Conservation (phyloP, 306 rosid species). For the Aeschynomene evenia region DNA sequence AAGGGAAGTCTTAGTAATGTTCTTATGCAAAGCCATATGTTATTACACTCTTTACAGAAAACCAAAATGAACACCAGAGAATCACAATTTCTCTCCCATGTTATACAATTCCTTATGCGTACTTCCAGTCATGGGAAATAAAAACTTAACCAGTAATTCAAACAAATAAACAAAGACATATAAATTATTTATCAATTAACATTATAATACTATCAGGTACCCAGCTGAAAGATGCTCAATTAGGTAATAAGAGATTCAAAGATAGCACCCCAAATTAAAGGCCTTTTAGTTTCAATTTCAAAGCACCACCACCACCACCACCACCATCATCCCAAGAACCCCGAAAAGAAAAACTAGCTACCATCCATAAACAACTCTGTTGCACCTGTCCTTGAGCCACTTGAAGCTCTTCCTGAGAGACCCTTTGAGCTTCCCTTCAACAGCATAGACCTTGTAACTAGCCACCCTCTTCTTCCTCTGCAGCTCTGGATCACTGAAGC, state of each 20-base stretch:
- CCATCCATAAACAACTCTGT: constrained; percentile 71
- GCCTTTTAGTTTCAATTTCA: not conserved
- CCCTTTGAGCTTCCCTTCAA: constrained; percentile 90
- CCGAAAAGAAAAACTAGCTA: constrained; percentile 30
- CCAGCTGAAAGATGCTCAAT: not conserved
- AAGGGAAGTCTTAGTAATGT: not conserved
- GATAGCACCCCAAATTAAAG: constrained; percentile 1
- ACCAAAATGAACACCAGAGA: constrained; percentile 25
- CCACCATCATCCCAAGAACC: not conserved
- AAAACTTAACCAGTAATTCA: not conserved
- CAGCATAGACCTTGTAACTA: constrained; percentile 81
- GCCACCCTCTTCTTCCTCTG: constrained; percentile 95
- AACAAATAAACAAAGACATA: constrained; percentile 3
- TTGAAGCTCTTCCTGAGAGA: constrained; percentile 74
- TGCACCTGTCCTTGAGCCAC: constrained; percentile 84
- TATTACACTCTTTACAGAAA: constrained; percentile 28
- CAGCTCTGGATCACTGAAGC: constrained; percentile 79
- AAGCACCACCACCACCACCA: not conserved
- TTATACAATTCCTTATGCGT: constrained; percentile 25
- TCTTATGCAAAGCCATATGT: constrained; percentile 25
- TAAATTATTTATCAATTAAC: constrained; percentile 29
- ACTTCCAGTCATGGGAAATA: constrained; percentile 16
- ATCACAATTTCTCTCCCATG: constrained; percentile 36
- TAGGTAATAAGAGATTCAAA: not conserved
- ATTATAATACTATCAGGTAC: constrained; percentile 21